Percentiles rank a stretch among this genome's conserved stretches.
phyloP scores from a whole-genome alignment of 2,329 filamentous ascomycete genomes.

The Knufia fluminis region DNA sequence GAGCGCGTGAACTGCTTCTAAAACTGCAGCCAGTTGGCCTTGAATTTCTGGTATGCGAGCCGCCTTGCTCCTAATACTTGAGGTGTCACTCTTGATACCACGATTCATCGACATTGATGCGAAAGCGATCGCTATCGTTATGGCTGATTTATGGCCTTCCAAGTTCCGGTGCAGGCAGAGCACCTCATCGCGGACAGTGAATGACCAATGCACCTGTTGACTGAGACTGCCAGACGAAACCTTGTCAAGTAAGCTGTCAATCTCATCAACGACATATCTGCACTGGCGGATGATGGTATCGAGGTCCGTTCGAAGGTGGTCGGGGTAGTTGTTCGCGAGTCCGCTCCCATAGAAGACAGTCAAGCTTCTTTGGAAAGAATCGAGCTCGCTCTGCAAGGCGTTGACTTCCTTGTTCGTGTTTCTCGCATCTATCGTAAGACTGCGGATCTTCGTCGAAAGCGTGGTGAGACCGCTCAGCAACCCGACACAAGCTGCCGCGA shows the following conservation, averaged over 20 bases:
- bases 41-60: constrained; percentile 2
- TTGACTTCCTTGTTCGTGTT: background rate
- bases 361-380: constrained; percentile 7
- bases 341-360: background rate
- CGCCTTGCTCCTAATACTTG: constrained; percentile 1
- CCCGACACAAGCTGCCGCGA: constrained; percentile 1
- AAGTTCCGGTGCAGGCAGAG: background rate
- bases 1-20: background rate
- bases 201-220: background rate
- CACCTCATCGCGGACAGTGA: background rate
- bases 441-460: background rate
- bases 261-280: background rate
- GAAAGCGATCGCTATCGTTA: constrained; percentile 2
- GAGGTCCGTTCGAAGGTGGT: background rate
- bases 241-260: constrained; percentile 1
- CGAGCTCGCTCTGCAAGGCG: constrained; percentile 8
- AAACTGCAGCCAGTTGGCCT: background rate
- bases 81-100: constrained; percentile 2
- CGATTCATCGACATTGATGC: background rate
- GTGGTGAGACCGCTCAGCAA: constrained; percentile 1
- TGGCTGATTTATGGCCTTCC: constrained; percentile 5
- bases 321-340: background rate
- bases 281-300: constrained; percentile 1
- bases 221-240: background rate
- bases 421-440: background rate